Evolutionary conservation across 2,329 filamentous ascomycete species (phyloP).

Genomic region (Aspergillus neoniger): DNA sequence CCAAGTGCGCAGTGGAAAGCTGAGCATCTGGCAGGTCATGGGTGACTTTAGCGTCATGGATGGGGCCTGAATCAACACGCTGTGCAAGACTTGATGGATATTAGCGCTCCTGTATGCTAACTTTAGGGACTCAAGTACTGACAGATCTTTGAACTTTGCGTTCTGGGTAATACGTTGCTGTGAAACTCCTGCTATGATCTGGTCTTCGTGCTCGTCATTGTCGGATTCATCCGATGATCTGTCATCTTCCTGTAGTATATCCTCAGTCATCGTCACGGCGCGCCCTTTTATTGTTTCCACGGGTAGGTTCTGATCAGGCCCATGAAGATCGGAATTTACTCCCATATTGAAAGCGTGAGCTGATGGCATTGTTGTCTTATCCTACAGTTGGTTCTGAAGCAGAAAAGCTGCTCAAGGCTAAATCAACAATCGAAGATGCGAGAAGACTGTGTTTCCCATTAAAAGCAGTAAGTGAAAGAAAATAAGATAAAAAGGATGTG

Average conservation of each 20-base stretch:
- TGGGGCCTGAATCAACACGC: slow-evolving; percentile 46
- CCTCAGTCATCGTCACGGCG: too few relatives aligned
- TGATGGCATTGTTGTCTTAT: not conserved
- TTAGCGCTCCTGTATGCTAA: slow-evolving; percentile 10
- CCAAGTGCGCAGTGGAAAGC: slow-evolving; percentile 56
- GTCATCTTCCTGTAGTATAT: slow-evolving; percentile 7
- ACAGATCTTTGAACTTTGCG: slow-evolving; percentile 53
- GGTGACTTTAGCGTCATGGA: slow-evolving; percentile 40
- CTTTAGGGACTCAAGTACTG: slow-evolving; percentile 21
- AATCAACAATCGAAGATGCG: too few relatives aligned
- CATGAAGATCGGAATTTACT: not conserved
- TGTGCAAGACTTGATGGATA: slow-evolving; percentile 37
- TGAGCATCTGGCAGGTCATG: slow-evolving; percentile 45
- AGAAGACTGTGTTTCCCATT: too few relatives aligned
- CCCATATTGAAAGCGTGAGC: not conserved
- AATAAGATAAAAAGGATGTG: not conserved
- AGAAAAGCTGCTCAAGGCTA: not conserved
- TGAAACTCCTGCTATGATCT: slow-evolving; percentile 29
- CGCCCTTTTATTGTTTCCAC: not conserved
- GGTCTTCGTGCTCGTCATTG: slow-evolving; percentile 28
- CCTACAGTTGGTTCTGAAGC: not conserved
- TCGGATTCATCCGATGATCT: slow-evolving; percentile 32
- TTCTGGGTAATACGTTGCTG: slow-evolving; percentile 55
- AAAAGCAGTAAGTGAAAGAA: too few relatives aligned
- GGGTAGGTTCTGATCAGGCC: not conserved